Evolutionary conservation across 2,329 filamentous ascomycete species (phyloP).

Genomic region (Aspergillus hortae): DNA sequence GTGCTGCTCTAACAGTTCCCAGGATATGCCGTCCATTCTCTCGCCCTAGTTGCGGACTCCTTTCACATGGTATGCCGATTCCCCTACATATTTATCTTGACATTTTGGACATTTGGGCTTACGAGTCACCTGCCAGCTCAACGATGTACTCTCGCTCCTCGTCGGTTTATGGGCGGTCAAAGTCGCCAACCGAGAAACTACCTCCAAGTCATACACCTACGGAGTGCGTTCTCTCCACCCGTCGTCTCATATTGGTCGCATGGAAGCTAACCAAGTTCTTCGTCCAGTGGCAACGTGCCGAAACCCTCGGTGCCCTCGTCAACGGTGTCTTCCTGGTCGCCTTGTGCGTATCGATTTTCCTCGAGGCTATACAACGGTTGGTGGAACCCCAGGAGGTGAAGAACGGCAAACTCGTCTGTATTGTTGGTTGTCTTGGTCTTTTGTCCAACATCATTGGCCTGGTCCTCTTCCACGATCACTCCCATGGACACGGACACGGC

Average conservation of each 20-base stretch:
- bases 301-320: conserved; percentile 92
- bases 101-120: background rate
- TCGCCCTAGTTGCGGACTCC: conserved; percentile 91
- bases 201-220: conserved; percentile 89
- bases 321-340: conserved; percentile 98
- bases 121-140: conserved; percentile 57
- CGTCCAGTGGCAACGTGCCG: conserved; percentile 84
- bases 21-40: conserved; percentile 81
- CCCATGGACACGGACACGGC: conserved; percentile 66
- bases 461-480: conserved; percentile 88
- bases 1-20: conserved; percentile 7
- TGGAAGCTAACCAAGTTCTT: conserved; percentile 7
- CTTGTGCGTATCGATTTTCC: conserved; percentile 90
- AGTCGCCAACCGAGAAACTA: conserved; percentile 74
- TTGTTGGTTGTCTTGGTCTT: conserved; percentile 83
- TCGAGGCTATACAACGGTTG: conserved; percentile 89
- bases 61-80: conserved; percentile 81
- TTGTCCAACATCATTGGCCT: conserved; percentile 86
- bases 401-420: conserved; percentile 81
- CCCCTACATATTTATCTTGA: background rate
- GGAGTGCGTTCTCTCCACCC: conserved; percentile 58
- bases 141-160: conserved; percentile 91
- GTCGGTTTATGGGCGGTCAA: conserved; percentile 95
- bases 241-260: background rate
- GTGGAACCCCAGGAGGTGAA: conserved; percentile 84